Evolutionary conservation across 768 basidiomycete genomes (phyloP), one percentile per base, ranked within the genome.

Genomic region (Leccinellum rugosiceps): DNA sequence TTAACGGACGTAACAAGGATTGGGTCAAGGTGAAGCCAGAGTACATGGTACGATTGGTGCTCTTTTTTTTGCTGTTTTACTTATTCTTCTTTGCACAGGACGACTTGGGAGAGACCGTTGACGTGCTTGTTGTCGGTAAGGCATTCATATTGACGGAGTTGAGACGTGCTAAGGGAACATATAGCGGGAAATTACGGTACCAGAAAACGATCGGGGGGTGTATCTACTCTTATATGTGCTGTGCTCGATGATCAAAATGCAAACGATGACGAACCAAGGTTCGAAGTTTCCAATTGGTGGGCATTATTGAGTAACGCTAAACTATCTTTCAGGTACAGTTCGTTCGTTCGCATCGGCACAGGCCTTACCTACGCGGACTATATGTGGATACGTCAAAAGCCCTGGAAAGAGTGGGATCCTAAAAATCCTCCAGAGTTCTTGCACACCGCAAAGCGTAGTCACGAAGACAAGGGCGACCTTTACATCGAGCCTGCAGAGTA

Each of bases 11-110:
- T 57, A 92, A 90, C 64, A 83, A 85, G 70, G 88, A 92, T 64
- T 99, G 97, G 96, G 85, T 96, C 66, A 99, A 99, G 76, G 88
- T 94, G 23, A 92, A 92, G 65, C 90, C 90, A 1, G 91, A 93
- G 69, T 94, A 92, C 62, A 90, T 91, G 86, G 90, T 90, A 62
- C 52, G 75, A 68, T 25, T 11, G 1, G 17, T 15, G 6, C 25
- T 2, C 4, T 43, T 9, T 4, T 2, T 30, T n/a, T n/a, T n/a
- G n/a, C n/a, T n/a, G n/a, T n/a, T n/a, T n/a, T n/a, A n/a, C 19
- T 63, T 28, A 68, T 44, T 38, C 23, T 6, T 50, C 10, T 11
- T 44, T 13, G 15, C 44, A 8, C 53, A 92, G 90, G 93, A 95
- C 63, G 88, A 92, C 58, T 84, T 95, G 81, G 93, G 92, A 7